Percentiles rank a stretch among this genome's conserved stretches.
Evolutionary conservation across 2,329 filamentous ascomycete genomes (phyloP).

Genomic region (Geosmithia putterillii): DNA sequence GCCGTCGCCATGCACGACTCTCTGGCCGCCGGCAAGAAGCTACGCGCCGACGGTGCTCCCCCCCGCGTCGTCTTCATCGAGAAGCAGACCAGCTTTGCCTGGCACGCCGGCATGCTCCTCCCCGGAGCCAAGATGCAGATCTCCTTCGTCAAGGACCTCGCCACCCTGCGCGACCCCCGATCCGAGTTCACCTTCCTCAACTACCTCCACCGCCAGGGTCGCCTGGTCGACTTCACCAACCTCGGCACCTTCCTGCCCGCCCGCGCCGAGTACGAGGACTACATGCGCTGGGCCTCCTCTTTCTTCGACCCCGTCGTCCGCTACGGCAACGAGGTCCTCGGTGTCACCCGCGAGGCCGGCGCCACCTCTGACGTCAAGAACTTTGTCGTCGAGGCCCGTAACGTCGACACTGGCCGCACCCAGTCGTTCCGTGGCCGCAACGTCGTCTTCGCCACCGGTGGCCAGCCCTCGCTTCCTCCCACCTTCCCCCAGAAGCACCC

Average conservation of each 20-base stretch:
- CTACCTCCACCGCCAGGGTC: slow-evolving; percentile 70
- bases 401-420: slow-evolving; percentile 42
- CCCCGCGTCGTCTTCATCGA: slow-evolving; percentile 82
- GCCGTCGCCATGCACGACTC: slow-evolving; percentile 80
- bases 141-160: slow-evolving; percentile 92
- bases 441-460: slow-evolving; percentile 48
- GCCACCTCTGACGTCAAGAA: slow-evolving; percentile 39
- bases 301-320: slow-evolving; percentile 62
- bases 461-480: slow-evolving; percentile 57
- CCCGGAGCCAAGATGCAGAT: slow-evolving; percentile 96
- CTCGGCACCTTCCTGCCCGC: slow-evolving; percentile 78
- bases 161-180: slow-evolving; percentile 74
- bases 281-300: slow-evolving; percentile 81
- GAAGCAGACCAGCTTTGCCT: slow-evolving; percentile 71
- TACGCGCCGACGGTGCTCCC: slow-evolving; percentile 25
- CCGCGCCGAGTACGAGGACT: slow-evolving; percentile 85
- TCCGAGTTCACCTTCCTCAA: slow-evolving; percentile 94
- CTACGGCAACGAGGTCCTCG: slow-evolving; percentile 68
- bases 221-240: slow-evolving; percentile 88
- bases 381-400: slow-evolving; percentile 57
- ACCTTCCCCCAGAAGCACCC: slow-evolving; percentile 58
- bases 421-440: slow-evolving; percentile 47
- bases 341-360: slow-evolving; percentile 49
- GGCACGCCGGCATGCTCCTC: slow-evolving; percentile 93
- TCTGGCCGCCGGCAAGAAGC: slow-evolving; percentile 36